A percentile compares a stretch with the other conserved stretches of the same genome.
Conservation (phyloP, 2,329 filamentous ascomycete species). For the Colletotrichum viniferum region DNA sequence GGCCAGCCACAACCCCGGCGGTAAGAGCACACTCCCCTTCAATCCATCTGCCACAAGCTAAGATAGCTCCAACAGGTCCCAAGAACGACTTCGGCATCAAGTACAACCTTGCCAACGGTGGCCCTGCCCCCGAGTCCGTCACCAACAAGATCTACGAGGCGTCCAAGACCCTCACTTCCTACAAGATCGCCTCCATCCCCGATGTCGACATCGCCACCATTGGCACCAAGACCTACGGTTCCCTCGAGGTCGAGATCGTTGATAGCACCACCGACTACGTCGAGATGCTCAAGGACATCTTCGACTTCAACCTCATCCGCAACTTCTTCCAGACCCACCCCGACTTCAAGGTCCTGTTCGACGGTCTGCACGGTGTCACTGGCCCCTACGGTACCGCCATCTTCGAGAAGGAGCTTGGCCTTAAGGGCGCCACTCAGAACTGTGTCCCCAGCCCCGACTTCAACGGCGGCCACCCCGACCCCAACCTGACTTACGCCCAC, state of each 20-base stretch:
- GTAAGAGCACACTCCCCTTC: conserved; percentile 53
- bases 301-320: conserved; percentile 96
- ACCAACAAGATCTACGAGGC: conserved; percentile 98
- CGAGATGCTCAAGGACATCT: conserved; percentile 96
- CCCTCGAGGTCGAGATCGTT: conserved; percentile 92
- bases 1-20: conserved; percentile 97
- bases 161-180: conserved; percentile 87
- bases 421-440: conserved; percentile 82
- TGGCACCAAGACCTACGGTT: conserved; percentile 82
- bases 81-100: conserved; percentile 99
- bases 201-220: conserved; percentile 84
- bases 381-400: conserved; percentile 94
- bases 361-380: conserved; percentile 92
- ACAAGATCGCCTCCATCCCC: conserved; percentile 89
- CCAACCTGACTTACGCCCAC: conserved; percentile 96
- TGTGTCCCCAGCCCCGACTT: conserved; percentile 93
- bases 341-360: conserved; percentile 97
- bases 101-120: conserved; percentile 97
- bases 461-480: conserved; percentile 95
- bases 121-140: conserved; percentile 91
- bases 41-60: not conserved
- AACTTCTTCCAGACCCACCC: conserved; percentile 85
- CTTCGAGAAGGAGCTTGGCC: conserved; percentile 90
- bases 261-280: conserved; percentile 93
- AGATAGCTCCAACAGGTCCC: conserved; percentile 63